Conservation (phyloP, 2,329 filamentous ascomycete genomes). For the Calonectria naviculata region DNA sequence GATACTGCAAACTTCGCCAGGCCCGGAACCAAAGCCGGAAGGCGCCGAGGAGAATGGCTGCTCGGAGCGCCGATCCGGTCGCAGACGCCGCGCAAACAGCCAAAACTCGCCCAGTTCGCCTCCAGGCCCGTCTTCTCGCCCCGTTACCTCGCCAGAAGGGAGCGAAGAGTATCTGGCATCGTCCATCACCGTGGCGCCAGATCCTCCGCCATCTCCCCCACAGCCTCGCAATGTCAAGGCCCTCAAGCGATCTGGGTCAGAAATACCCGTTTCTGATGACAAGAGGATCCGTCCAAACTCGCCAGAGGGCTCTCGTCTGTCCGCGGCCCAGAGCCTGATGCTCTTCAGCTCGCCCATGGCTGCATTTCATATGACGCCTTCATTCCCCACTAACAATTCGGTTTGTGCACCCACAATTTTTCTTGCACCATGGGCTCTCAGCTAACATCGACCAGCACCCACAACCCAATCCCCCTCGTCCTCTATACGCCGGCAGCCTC, state of each 20-base stretch:
- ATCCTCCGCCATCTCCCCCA: slow-evolving; percentile 37
- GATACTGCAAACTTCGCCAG: slow-evolving; percentile 32
- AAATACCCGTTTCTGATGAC: slow-evolving; percentile 33
- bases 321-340: slow-evolving; percentile 42
- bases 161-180: slow-evolving; percentile 40
- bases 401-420: slow-evolving; percentile 21
- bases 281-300: slow-evolving; percentile 40
- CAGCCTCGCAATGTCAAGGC: slow-evolving; percentile 36
- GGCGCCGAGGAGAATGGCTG: slow-evolving; percentile 29
- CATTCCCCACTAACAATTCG: slow-evolving; percentile 27
- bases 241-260: slow-evolving; percentile 33
- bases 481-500: slow-evolving; percentile 32
- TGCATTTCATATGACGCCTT: slow-evolving; percentile 41
- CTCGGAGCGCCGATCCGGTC: slow-evolving; percentile 34
- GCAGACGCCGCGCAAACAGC: slow-evolving; percentile 32
- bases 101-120: slow-evolving; percentile 34
- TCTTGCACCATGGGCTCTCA: not conserved
- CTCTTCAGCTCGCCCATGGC: slow-evolving; percentile 44
- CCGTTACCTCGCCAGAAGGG: slow-evolving; percentile 34
- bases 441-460: not conserved
- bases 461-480: slow-evolving; percentile 31
- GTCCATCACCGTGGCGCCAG: slow-evolving; percentile 41
- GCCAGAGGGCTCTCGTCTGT: slow-evolving; percentile 41
- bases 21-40: slow-evolving; percentile 27
- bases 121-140: slow-evolving; percentile 27